Evolutionary conservation across 176 grass and related monocot genomes (phyloP), one percentile per base, ranked within the genome.

Genomic region (Typha latifolia): DNA sequence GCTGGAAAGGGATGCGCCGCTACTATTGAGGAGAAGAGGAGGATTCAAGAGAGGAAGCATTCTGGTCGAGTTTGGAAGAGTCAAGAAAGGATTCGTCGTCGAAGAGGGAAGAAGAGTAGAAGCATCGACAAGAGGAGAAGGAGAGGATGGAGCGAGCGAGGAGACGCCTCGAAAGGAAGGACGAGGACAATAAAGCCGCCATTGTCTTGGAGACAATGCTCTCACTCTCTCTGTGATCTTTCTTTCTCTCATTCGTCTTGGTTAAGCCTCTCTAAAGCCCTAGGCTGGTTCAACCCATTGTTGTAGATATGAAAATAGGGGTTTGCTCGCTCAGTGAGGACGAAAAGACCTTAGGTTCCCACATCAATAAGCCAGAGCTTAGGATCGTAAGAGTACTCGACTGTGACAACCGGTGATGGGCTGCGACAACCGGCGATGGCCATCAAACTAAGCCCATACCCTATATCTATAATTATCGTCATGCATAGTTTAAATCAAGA

Each of bases 241-340:
- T n/a, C n/a, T n/a, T n/a, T 14, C 16, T 19, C 49, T 9, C 12
- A 14, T 16, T 56, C 52, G 15, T 19, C 14, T 20, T 15, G 51
- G 11, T 69, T 70, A 83, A 84, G 77, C 69, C 85, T 80, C 24
- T 10, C 15, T 56, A 68, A 84, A 86, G 67, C 71, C 84, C 79
- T 87, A 81, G 29, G 27, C n/a, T 26, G 12, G 14, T 49, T 18
- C 49, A 13, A 9, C 66, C 63, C 24, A 76, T 77, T 19, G 32
- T 34, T 34, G 32, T n/a, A n/a, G n/a, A n/a, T n/a, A n/a, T n/a
- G n/a, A n/a, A n/a, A n/a, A n/a, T n/a, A n/a, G n/a, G n/a, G n/a
- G n/a, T n/a, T n/a, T n/a, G n/a, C n/a, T n/a, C n/a, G n/a, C n/a
- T n/a, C n/a, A n/a, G n/a, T n/a, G n/a, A n/a, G n/a, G n/a, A n/a